Percentiles rank a stretch among this genome's conserved stretches.
Evolutionary conservation across 495 filamentous ascomycete species (phyloP).

Genomic region (Xylaria intraflava): DNA sequence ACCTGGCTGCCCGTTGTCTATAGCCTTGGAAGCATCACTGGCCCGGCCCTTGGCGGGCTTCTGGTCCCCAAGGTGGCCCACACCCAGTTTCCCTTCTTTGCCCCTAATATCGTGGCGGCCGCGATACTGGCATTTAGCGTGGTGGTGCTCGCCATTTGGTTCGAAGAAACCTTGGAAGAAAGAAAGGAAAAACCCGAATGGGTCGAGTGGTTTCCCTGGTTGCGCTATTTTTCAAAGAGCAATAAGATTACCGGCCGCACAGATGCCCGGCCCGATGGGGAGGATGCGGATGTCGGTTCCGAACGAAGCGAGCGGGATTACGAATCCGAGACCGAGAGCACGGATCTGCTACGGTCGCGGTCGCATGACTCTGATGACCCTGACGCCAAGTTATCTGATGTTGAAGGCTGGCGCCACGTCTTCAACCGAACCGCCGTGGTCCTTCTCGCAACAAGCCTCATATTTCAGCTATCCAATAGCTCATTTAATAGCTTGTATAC

Average conservation of each 20-base stretch:
- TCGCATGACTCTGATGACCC: constrained; percentile 29
- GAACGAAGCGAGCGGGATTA: constrained; percentile 33
- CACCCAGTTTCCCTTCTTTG: constrained; percentile 73
- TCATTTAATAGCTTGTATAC: constrained; percentile 88
- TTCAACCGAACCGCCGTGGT: constrained; percentile 75
- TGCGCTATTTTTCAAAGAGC: constrained; percentile 15
- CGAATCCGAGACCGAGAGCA: constrained; percentile 25
- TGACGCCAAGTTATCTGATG: constrained; percentile 27
- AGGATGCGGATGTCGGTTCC: constrained; percentile 24
- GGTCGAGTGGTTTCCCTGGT: constrained; percentile 24
- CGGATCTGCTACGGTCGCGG: constrained; percentile 22
- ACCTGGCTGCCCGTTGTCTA: constrained; percentile 91
- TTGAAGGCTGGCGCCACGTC: constrained; percentile 44
- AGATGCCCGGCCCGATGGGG: constrained; percentile 63
- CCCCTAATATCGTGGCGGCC: constrained; percentile 73
- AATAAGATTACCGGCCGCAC: constrained; percentile 47
- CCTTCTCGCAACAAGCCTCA: constrained; percentile 71
- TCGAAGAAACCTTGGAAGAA: constrained; percentile 86
- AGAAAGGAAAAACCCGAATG: constrained; percentile 53
- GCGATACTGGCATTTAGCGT: constrained; percentile 66
- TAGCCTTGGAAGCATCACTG: constrained; percentile 86
- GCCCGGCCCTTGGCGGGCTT: constrained; percentile 82
- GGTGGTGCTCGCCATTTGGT: constrained; percentile 62
- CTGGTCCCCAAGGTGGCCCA: constrained; percentile 52
- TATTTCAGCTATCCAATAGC: constrained; percentile 85